phyloP scores from a whole-genome alignment of 768 basidiomycete species.

The Tephrocybe sp. region DNA sequence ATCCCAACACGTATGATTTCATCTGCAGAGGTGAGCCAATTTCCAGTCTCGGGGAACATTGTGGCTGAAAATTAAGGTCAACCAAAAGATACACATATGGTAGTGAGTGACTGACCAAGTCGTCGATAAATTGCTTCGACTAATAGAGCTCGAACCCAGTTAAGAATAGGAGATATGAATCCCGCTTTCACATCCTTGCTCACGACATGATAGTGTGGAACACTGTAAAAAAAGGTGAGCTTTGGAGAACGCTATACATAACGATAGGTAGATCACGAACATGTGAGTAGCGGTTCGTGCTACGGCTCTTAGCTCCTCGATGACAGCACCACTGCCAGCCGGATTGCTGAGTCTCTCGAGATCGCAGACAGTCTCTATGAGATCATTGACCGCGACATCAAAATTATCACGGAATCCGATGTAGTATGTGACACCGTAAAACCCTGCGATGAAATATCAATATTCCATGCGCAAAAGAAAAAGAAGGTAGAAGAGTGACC shows the following conservation, averaged over 20 bases:
- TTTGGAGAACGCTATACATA: neutral
- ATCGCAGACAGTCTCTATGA: conserved; percentile 48
- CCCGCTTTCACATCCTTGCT: conserved; percentile 36
- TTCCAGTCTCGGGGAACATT: conserved; percentile 62
- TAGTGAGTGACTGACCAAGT: conserved; percentile 37
- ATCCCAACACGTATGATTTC: conserved; percentile 63
- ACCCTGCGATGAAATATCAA: conserved; percentile 31
- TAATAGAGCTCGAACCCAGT: conserved; percentile 45
- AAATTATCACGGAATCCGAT: conserved; percentile 65
- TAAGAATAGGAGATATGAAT: conserved; percentile 28
- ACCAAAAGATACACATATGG: too few species aligned
- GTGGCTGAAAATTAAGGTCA: conserved; percentile 29
- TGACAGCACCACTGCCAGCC: conserved; percentile 23
- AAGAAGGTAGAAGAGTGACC: conserved; percentile 26
- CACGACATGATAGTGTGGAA: conserved; percentile 57
- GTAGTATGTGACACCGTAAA: conserved; percentile 59
- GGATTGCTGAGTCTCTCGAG: conserved; percentile 44
- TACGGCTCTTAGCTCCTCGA: conserved; percentile 40
- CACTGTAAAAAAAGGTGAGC: conserved; percentile 26
- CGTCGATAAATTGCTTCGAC: conserved; percentile 65
- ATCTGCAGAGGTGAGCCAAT: conserved; percentile 55
- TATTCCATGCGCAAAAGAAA: neutral
- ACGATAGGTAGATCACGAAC: conserved; percentile 30
- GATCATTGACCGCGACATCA: conserved; percentile 43
- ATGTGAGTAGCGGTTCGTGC: conserved; percentile 51